These are phyloP conservation scores for Ettlia oleoabundans DNA, from an alignment of 139 green algal species.

Conservation along the genomic window DNA sequence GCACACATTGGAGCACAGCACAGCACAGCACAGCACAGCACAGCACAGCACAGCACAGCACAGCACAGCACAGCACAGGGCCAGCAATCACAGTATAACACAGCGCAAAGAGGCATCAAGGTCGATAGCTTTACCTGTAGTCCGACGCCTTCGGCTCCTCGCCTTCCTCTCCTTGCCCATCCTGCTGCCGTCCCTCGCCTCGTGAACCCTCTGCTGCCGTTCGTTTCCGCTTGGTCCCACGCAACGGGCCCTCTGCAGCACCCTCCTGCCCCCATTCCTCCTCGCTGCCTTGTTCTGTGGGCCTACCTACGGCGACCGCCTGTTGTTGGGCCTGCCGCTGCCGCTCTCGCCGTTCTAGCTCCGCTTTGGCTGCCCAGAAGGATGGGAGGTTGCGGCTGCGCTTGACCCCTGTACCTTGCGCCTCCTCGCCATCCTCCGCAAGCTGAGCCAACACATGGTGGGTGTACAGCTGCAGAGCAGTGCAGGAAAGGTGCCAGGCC, in stretches of 20 bases:
- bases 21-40: background rate
- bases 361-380: slow-evolving; percentile 29
- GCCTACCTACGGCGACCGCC: background rate
- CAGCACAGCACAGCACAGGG: background rate
- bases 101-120: too few relatives aligned
- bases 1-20: too few relatives aligned
- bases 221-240: too few relatives aligned
- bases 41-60: background rate
- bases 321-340: too few relatives aligned
- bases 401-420: background rate
- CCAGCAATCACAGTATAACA: background rate
- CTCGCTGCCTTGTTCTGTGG: background rate
- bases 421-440: slow-evolving; percentile 35
- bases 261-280: too few relatives aligned
- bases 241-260: too few relatives aligned
- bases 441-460: slow-evolving; percentile 53
- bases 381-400: slow-evolving; percentile 24
- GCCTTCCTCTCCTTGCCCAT: too few relatives aligned
- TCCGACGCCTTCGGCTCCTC: too few relatives aligned
- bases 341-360: slow-evolving; percentile 14
- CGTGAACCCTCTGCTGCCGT: too few relatives aligned
- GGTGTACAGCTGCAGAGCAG: slow-evolving; percentile 51
- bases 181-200: too few relatives aligned
- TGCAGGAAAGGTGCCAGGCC: background rate
- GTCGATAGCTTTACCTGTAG: too few relatives aligned